Evolutionary conservation across 371 early-diverging fungal species (phyloP).

Genomic region (Catenaria anguillulae): DNA sequence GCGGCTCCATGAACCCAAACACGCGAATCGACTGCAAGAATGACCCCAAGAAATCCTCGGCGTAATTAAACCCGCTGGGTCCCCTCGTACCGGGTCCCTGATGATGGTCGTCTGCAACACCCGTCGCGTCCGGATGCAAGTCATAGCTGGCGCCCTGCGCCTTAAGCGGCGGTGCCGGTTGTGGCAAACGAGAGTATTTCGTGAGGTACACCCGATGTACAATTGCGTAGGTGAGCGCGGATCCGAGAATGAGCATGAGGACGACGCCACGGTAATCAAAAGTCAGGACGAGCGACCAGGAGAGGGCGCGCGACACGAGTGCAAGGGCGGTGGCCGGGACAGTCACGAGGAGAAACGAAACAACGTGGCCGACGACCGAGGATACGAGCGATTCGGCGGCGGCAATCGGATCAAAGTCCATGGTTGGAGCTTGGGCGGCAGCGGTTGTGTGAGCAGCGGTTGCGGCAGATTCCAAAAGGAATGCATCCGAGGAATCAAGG

Average conservation of each 20-base stretch:
- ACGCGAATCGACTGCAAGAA: constrained; percentile 81
- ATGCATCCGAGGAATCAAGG: too few species aligned
- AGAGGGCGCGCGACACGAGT: constrained; percentile 38
- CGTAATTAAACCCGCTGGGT: constrained; percentile 44
- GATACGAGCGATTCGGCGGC: neutral
- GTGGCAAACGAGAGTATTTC: constrained; percentile 59
- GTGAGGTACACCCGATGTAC: constrained; percentile 58
- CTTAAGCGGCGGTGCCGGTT: constrained; percentile 21
- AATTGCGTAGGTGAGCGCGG: constrained; percentile 32
- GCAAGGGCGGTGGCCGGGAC: constrained; percentile 22
- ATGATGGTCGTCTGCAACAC: constrained; percentile 35
- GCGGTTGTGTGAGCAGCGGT: too few species aligned
- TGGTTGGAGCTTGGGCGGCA: too few species aligned
- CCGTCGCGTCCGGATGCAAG: constrained; percentile 57
- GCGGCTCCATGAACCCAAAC: constrained; percentile 92
- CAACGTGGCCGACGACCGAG: neutral
- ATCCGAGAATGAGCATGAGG: constrained; percentile 20
- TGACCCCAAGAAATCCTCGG: constrained; percentile 67
- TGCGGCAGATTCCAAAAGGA: too few species aligned
- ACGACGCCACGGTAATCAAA: constrained; percentile 36
- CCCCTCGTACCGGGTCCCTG: constrained; percentile 14
- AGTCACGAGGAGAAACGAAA: neutral
- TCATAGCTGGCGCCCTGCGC: constrained; percentile 45
- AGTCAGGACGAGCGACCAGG: constrained; percentile 51
- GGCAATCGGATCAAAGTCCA: too few species aligned